phyloP scores from a whole-genome alignment of 108 stramenopile species.

The Pseudonitzschia multiseries region DNA sequence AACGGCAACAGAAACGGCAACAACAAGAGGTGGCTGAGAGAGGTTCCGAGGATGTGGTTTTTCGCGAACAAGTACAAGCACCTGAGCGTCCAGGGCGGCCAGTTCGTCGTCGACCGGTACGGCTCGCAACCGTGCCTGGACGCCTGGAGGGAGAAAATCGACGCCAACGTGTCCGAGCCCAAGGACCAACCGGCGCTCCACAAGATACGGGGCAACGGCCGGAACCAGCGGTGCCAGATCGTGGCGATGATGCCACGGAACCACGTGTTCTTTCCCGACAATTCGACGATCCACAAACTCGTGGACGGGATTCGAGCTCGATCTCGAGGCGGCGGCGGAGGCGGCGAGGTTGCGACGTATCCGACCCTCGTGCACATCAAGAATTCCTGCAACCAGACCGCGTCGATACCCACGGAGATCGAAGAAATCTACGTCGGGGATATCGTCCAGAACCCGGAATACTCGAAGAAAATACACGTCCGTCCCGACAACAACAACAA shows the following conservation, averaged over 20 bases:
- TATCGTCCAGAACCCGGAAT: background rate
- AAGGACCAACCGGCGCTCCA: constrained; percentile 10
- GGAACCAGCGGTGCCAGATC: background rate
- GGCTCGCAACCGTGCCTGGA: constrained; percentile 14
- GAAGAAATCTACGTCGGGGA: background rate
- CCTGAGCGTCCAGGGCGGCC: constrained; percentile 11
- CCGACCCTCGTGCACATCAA: constrained; percentile 2
- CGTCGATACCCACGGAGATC: background rate
- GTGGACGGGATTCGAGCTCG: background rate
- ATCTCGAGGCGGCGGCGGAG: too few relatives aligned
- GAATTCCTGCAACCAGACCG: constrained; percentile 3
- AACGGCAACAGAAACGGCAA: background rate
- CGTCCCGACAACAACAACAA: background rate
- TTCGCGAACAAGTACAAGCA: constrained; percentile 1
- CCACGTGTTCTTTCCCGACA: background rate
- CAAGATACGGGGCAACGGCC: background rate
- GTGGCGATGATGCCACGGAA: background rate
- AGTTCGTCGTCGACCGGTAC: constrained; percentile 10
- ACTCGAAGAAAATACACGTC: background rate
- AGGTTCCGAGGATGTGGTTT: constrained; percentile 17
- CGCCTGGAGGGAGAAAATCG: constrained; percentile 8
- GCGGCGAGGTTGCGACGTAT: background rate
- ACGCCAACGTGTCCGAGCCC: background rate
- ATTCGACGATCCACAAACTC: background rate
- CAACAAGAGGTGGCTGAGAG: too few relatives aligned